Conservation (phyloP, 169 alveolate genomes). For the Plasmodium chabaudi region DNA sequence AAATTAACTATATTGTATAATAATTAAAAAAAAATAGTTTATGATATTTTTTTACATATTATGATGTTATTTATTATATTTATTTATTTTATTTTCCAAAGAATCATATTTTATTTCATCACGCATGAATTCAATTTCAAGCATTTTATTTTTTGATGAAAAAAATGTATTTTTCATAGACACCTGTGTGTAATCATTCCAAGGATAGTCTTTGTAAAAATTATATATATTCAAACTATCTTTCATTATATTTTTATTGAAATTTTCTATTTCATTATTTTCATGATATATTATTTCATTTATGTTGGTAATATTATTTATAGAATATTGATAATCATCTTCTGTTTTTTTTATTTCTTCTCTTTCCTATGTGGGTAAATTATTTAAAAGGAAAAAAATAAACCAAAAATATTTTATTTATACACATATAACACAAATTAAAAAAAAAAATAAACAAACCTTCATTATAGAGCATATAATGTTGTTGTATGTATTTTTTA, state of each 20-base stretch:
- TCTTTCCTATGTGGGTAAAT: slow-evolving; percentile 14
- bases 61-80: neutral
- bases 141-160: slow-evolving; percentile 36
- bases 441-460: neutral
- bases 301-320: slow-evolving; percentile 28
- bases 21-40: slow-evolving; percentile 14
- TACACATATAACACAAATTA: neutral
- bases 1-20: slow-evolving; percentile 20
- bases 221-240: slow-evolving; percentile 31
- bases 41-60: neutral
- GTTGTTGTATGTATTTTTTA: slow-evolving; percentile 12
- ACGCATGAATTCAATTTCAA: slow-evolving; percentile 34
- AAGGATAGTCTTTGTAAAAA: slow-evolving; percentile 41
- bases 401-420: no score
- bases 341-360: slow-evolving; percentile 33
- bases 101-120: slow-evolving; percentile 39
- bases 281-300: slow-evolving; percentile 64
- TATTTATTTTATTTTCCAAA: slow-evolving; percentile 21
- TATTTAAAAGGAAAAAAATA: neutral
- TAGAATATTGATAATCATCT: slow-evolving; percentile 40
- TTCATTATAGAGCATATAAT: slow-evolving; percentile 56
- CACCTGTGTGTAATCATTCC: slow-evolving; percentile 38
- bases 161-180: slow-evolving; percentile 53
- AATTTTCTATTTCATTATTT: slow-evolving; percentile 22
- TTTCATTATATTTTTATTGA: slow-evolving; percentile 50